Conservation (phyloP, 2,329 filamentous ascomycete species). For the Aureobasidium sp. region DNA sequence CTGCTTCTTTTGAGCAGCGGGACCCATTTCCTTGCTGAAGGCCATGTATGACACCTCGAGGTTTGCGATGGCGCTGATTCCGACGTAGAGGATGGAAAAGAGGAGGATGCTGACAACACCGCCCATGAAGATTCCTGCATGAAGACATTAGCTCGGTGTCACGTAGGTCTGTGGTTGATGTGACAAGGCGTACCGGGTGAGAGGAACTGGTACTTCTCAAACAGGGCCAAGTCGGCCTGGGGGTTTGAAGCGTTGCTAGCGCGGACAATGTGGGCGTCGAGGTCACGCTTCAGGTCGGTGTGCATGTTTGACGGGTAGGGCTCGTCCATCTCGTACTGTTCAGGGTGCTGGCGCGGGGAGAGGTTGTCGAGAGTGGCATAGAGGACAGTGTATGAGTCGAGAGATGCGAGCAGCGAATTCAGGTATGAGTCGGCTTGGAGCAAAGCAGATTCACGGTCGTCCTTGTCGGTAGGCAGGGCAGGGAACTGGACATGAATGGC, state of each 20-base stretch:
- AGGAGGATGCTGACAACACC: constrained; percentile 65
- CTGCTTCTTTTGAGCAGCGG: constrained; percentile 74
- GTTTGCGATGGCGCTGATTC: constrained; percentile 66
- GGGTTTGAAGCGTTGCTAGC: constrained; percentile 32
- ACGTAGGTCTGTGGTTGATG: neutral
- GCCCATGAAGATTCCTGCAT: constrained; percentile 78
- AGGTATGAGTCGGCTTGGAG: constrained; percentile 15
- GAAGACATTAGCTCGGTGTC: neutral
- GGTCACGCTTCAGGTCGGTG: constrained; percentile 66
- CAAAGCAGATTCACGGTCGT: constrained; percentile 5
- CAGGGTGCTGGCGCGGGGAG: constrained; percentile 15
- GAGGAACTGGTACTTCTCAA: constrained; percentile 93
- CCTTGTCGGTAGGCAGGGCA: neutral
- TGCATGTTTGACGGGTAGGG: constrained; percentile 58
- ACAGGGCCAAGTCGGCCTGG: constrained; percentile 50
- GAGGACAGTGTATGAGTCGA: constrained; percentile 62
- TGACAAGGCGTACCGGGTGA: neutral
- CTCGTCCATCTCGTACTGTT: constrained; percentile 56
- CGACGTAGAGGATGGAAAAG: constrained; percentile 70
- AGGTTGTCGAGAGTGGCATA: constrained; percentile 55
- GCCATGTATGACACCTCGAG: constrained; percentile 88
- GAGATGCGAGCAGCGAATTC: constrained; percentile 7
- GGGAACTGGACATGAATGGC: constrained; percentile 4
- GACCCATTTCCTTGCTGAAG: constrained; percentile 93
- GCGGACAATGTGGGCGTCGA: constrained; percentile 32